phyloP scores from a whole-genome alignment of 257 asterid species.

The Misopates orontium region DNA sequence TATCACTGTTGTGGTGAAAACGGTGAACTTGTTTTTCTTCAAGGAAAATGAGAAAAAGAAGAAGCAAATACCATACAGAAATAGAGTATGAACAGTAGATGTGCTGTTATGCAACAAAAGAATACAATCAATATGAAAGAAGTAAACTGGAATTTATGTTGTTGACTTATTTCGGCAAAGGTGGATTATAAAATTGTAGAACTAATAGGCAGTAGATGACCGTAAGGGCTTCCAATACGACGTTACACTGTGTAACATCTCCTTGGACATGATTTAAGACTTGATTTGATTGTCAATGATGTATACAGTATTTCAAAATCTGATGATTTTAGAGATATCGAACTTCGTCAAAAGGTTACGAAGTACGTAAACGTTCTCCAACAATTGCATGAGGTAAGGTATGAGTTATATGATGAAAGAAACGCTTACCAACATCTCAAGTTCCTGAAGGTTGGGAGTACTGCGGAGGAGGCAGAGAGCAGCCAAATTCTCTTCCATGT shows the following conservation, averaged over 20 bases:
- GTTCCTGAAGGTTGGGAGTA: conserved; percentile 90
- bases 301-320: no score
- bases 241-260: not conserved
- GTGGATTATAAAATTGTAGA: not conserved
- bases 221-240: no score
- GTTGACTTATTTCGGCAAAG: not conserved
- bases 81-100: not conserved
- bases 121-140: not conserved
- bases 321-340: no score
- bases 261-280: not conserved
- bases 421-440: conserved; percentile 78
- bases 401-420: conserved; percentile 3
- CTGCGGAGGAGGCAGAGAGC: conserved; percentile 90
- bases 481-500: conserved; percentile 65
- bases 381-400: not conserved
- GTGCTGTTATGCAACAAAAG: not conserved
- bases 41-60: no score
- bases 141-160: not conserved
- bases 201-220: not conserved
- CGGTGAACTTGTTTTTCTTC: not conserved
- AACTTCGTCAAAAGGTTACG: no score
- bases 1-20: not conserved
- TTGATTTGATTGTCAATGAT: no score
- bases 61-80: not conserved
- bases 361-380: not conserved